A percentile compares a stretch with the other conserved stretches of the same genome.
Evolutionary conservation across 2,329 filamentous ascomycete species (phyloP).

Genomic region (Penicillium paneum): DNA sequence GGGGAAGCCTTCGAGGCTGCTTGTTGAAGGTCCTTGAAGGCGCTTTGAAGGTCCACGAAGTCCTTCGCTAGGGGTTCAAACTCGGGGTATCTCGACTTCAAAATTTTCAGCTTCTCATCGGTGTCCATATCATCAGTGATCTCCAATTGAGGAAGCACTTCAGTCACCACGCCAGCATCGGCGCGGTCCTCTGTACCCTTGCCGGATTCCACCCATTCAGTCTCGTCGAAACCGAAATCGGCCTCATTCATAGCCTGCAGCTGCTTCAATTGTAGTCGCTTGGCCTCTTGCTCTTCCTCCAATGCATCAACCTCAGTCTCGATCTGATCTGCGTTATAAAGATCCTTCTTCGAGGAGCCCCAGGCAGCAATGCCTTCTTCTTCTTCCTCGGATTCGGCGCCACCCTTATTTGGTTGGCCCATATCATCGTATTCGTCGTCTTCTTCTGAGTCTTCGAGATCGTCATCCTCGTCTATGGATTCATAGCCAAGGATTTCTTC

Average conservation of each 20-base stretch:
- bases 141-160: slow-evolving; percentile 79
- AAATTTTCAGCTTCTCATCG: slow-evolving; percentile 70
- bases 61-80: slow-evolving; percentile 84
- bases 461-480: slow-evolving; percentile 23
- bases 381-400: slow-evolving; percentile 37
- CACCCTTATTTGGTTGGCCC: slow-evolving; percentile 21
- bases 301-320: slow-evolving; percentile 71
- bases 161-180: slow-evolving; percentile 64
- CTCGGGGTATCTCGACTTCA: slow-evolving; percentile 83
- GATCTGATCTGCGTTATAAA: slow-evolving; percentile 82
- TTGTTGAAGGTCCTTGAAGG: slow-evolving; percentile 57
- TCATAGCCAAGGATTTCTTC: slow-evolving; percentile 60
- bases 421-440: slow-evolving; percentile 34
- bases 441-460: slow-evolving; percentile 43
- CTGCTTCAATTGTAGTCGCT: slow-evolving; percentile 85
- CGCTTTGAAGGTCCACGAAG: slow-evolving; percentile 65
- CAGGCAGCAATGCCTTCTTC: slow-evolving; percentile 67
- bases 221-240: slow-evolving; percentile 90
- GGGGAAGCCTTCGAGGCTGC: slow-evolving; percentile 58
- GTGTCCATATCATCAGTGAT: slow-evolving; percentile 74
- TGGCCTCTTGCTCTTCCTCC: slow-evolving; percentile 88
- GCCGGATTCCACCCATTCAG: slow-evolving; percentile 70
- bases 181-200: slow-evolving; percentile 46
- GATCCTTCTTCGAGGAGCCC: slow-evolving; percentile 84
- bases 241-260: slow-evolving; percentile 82